Conservation (phyloP, 179 eudicot genomes). For the Carnegiea gigantea region DNA sequence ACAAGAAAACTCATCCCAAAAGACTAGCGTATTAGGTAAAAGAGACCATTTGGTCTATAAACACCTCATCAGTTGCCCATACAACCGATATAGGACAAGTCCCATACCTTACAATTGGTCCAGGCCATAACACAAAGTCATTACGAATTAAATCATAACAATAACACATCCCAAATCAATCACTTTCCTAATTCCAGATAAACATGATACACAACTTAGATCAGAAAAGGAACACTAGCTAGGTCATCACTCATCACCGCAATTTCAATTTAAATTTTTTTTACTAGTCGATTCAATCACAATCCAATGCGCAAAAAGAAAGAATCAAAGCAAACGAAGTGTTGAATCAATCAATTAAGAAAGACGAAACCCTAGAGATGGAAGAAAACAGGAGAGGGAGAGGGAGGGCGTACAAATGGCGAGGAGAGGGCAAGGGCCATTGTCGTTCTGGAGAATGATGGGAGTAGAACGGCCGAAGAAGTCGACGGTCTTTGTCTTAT, state of each 20-base stretch:
- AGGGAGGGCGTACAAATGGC: conserved; percentile 59
- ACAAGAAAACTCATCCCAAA: too few relatives aligned
- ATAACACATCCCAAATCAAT: neutral
- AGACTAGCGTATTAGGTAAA: too few relatives aligned
- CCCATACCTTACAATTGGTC: too few relatives aligned
- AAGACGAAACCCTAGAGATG: conserved; percentile 37
- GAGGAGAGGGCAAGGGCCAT: conserved; percentile 97
- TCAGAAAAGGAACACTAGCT: neutral
- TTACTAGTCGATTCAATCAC: too few relatives aligned
- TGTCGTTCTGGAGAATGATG: conserved; percentile 85
- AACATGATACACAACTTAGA: neutral
- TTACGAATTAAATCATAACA: neutral
- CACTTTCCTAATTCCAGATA: neutral
- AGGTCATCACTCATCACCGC: neutral
- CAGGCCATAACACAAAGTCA: too few relatives aligned
- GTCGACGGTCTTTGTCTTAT: conserved; percentile 68
- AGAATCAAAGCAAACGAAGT: neutral
- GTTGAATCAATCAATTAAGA: neutral
- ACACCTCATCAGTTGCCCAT: too few relatives aligned
- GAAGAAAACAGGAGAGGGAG: conserved; percentile 13
- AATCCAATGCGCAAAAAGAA: neutral
- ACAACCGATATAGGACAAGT: too few relatives aligned
- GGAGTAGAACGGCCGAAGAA: conserved; percentile 73
- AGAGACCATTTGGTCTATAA: too few relatives aligned
- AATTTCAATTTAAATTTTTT: neutral